These are phyloP conservation scores for Amylocarpus encephaloides DNA, from an alignment of 2,329 filamentous ascomycete species.

Conservation along the genomic window DNA sequence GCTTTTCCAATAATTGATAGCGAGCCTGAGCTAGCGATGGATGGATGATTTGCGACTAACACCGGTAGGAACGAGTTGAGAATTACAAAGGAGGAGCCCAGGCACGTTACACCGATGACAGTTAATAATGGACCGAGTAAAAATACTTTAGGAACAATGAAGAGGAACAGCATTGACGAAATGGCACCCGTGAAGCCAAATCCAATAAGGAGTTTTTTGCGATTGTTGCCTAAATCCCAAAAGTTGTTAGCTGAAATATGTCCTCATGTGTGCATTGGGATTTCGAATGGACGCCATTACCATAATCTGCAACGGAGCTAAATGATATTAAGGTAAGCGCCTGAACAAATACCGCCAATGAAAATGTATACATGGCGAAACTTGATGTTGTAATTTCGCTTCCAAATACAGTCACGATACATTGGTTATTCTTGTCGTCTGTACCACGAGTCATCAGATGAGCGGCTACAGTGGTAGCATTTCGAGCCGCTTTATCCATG, in stretches of 20 bases:
- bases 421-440: conserved; percentile 37
- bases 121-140: conserved; percentile 74
- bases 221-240: conserved; percentile 47
- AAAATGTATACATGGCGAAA: conserved; percentile 98
- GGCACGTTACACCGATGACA: conserved; percentile 84
- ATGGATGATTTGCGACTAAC: conserved; percentile 76
- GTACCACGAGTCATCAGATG: conserved; percentile 22
- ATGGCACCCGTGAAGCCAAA: conserved; percentile 81
- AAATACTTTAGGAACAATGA: conserved; percentile 67
- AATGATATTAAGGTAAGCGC: conserved; percentile 89
- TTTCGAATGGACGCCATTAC: conserved; percentile 32
- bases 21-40: conserved; percentile 4
- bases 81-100: conserved; percentile 89
- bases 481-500: conserved; percentile 29
- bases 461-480: conserved; percentile 9
- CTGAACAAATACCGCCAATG: conserved; percentile 80
- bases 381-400: conserved; percentile 88
- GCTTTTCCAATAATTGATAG: conserved; percentile 31
- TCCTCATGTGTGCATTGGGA: not conserved
- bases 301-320: conserved; percentile 91
- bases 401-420: conserved; percentile 74
- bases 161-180: conserved; percentile 81
- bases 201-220: conserved; percentile 75
- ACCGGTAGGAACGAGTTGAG: conserved; percentile 91
- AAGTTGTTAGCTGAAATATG: conserved; percentile 1